phyloP scores from a whole-genome alignment of 345 rosid genomes.

The Gossypioides kirkii region DNA sequence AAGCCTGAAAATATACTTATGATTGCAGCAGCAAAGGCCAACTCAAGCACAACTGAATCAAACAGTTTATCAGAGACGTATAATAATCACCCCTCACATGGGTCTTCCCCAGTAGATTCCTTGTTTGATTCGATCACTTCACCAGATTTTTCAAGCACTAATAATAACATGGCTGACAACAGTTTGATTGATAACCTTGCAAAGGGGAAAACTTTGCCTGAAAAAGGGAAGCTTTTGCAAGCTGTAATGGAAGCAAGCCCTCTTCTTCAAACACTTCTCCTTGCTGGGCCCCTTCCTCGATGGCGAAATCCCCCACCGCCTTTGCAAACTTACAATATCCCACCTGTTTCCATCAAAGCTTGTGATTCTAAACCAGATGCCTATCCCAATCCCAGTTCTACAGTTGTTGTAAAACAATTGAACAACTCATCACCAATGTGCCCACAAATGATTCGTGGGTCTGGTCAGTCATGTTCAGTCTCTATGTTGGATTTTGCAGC shows the following conservation, averaged over 20 bases:
- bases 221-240: slow-evolving; percentile 63
- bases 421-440: slow-evolving; percentile 1
- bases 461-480: slow-evolving; percentile 41
- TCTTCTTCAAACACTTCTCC: slow-evolving; percentile 64
- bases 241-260: slow-evolving; percentile 72
- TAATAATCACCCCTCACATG: slow-evolving; percentile 42
- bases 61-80: slow-evolving; percentile 44
- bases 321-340: slow-evolving; percentile 49
- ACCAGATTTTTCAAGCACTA: slow-evolving; percentile 60
- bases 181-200: slow-evolving; percentile 47
- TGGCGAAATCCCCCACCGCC: slow-evolving; percentile 99
- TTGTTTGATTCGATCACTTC: slow-evolving; percentile 70
- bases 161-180: slow-evolving; percentile 18
- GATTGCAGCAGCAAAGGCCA: slow-evolving; percentile 43
- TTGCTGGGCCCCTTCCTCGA: slow-evolving; percentile 81
- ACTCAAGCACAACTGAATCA: slow-evolving; percentile 82
- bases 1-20: slow-evolving; percentile 21
- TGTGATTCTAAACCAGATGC: slow-evolving; percentile 19
- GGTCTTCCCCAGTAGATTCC: slow-evolving; percentile 69
- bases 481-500: slow-evolving; percentile 42
- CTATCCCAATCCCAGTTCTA: slow-evolving; percentile 7
- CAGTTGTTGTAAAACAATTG: slow-evolving; percentile 13
- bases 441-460: slow-evolving; percentile 24
- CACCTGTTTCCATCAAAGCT: slow-evolving; percentile 39
- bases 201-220: slow-evolving; percentile 55